Base-by-base conservation (phyloP, 805 yeast genomes). In the Myxozyma monticola region DNA sequence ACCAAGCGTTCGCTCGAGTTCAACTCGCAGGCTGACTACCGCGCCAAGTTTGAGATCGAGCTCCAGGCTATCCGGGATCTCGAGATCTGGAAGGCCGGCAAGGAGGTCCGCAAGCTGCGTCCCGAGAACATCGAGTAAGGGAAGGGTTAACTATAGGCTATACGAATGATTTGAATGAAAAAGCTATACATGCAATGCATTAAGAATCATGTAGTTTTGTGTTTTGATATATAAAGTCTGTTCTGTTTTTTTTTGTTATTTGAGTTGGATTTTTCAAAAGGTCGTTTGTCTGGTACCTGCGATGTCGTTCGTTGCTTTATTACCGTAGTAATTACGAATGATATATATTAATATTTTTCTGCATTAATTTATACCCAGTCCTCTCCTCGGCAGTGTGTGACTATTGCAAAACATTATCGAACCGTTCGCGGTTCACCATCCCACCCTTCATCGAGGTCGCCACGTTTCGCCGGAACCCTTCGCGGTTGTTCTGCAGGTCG, bases 41-140 rank as follows among this genome's bases (percentile, higher is more conserved):
- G 99, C 76, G 96, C 83, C 67, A 89, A 82, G 79, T 83, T 91
- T 72, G 97, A 90, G 80, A 78, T 76, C 71, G 99, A 93, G 81
- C 82, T 93, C 72, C 80, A 85, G 76, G 80, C 79, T 70, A 91
- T 93, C 80, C 88, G 98, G 81, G 79, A 79, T 71, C 89, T 93
- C 85, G 99, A 93, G 81, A 93, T 93, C 91, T 93, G 99, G 99
- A 86, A 74, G 71, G 99, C 93, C 65, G 99, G 99, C 71, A 91
- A 91, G 81, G 98, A 93, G 81, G 99, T 93, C 64, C 91, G 99
- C 84, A 93, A 93, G 79, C 84, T 93, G 74, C 90, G 99, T 79
- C 99, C 99, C 69, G 99, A 93, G 80, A 91, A 93, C 93, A 82
- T 85, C 26, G 52, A 54, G 45, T 53, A 49, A 41, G 9, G 9